Evolutionary conservation across 2,329 filamentous ascomycete genomes (phyloP).

Genomic region (Rutstroemia sydowiana): DNA sequence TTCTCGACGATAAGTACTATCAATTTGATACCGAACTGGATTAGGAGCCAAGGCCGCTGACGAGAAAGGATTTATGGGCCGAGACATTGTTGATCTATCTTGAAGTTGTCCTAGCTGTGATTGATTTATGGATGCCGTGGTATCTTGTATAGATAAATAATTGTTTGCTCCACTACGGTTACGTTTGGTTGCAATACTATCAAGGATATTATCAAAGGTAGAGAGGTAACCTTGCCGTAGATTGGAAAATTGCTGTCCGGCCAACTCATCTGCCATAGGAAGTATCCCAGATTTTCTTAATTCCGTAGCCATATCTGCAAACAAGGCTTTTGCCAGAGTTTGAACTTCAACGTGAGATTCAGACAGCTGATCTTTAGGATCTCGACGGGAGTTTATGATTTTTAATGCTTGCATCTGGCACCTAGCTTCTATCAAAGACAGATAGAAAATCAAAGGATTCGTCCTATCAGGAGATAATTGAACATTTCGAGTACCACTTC

Average conservation of each 20-base stretch:
- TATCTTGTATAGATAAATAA: background rate
- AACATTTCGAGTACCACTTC: slow-evolving; percentile 7
- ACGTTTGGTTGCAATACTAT: slow-evolving; percentile 17
- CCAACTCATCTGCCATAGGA: slow-evolving; percentile 16
- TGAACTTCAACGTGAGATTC: slow-evolving; percentile 25
- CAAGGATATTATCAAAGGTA: slow-evolving; percentile 23
- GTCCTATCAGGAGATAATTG: slow-evolving; percentile 15
- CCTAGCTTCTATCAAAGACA: slow-evolving; percentile 27
- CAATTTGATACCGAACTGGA: slow-evolving; percentile 3
- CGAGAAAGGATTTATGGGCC: slow-evolving; percentile 4
- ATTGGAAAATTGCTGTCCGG: slow-evolving; percentile 14
- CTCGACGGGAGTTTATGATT: slow-evolving; percentile 20
- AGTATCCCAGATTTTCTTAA: slow-evolving; percentile 23
- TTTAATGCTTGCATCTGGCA: slow-evolving; percentile 25
- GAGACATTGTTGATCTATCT: background rate
- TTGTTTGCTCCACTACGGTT: background rate
- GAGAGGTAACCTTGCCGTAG: slow-evolving; percentile 19
- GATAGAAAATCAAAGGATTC: slow-evolving; percentile 20
- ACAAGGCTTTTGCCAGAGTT: slow-evolving; percentile 19
- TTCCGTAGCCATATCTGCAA: slow-evolving; percentile 19
- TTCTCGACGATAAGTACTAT: slow-evolving; percentile 3
- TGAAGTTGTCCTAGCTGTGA: slow-evolving; percentile 6
- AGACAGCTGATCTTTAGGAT: slow-evolving; percentile 15
- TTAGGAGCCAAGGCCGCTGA: slow-evolving; percentile 3
- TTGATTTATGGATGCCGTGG: background rate